Conservation (phyloP, 306 rosid species). For the Cucurbita maxima region DNA sequence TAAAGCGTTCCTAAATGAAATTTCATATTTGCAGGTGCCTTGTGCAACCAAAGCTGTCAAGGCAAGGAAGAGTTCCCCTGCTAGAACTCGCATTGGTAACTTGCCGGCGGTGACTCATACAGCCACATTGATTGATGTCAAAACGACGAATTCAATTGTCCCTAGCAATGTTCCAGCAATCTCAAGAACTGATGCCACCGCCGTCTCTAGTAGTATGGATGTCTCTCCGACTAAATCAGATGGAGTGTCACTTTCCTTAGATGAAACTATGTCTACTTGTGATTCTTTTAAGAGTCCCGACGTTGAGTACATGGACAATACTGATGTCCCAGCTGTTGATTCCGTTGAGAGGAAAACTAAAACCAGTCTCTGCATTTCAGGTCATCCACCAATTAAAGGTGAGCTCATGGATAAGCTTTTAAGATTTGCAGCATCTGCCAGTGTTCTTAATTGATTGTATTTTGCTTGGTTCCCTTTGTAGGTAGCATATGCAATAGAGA, state of each 20-base stretch:
- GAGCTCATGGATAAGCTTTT: background rate
- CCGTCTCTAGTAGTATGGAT: slow-evolving; percentile 29
- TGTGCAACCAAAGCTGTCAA: slow-evolving; percentile 42
- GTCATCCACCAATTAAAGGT: slow-evolving; percentile 41
- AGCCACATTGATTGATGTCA: slow-evolving; percentile 20
- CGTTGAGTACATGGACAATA: slow-evolving; percentile 66
- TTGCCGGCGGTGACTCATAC: slow-evolving; percentile 13
- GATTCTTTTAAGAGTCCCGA: slow-evolving; percentile 83
- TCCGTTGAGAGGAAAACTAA: slow-evolving; percentile 62
- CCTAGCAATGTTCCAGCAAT: slow-evolving; percentile 24
- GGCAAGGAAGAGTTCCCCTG: slow-evolving; percentile 41
- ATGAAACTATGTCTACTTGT: slow-evolving; percentile 73
- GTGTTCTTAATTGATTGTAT: background rate
- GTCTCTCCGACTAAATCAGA: slow-evolving; percentile 76
- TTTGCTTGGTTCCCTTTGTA: slow-evolving; percentile 20
- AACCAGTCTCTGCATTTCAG: slow-evolving; percentile 55
- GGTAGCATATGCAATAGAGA: slow-evolving; percentile 55
- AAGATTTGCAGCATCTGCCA: background rate
- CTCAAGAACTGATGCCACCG: slow-evolving; percentile 20
- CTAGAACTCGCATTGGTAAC: slow-evolving; percentile 14
- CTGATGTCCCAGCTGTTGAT: slow-evolving; percentile 42
- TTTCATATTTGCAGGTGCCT: slow-evolving; percentile 31
- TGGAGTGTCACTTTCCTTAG: slow-evolving; percentile 59
- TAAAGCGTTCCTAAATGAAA: background rate
- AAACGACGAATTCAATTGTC: slow-evolving; percentile 21